Evolutionary conservation across 441 rosid genomes (phyloP), one percentile per base, ranked within the genome.

Genomic region (Pelargonium cotyledonis): DNA sequence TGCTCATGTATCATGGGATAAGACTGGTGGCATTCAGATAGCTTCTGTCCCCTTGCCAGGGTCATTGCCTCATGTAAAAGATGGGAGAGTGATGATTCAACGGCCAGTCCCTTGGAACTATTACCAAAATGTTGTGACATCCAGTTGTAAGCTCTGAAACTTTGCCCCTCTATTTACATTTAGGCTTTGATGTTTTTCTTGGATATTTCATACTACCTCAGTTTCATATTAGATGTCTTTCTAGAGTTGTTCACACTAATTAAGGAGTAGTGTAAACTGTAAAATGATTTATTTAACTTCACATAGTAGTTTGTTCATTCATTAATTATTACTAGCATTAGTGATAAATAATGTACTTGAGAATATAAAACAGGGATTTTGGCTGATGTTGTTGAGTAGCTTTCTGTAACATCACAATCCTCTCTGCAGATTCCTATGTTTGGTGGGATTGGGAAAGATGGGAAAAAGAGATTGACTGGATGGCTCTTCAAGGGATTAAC

Each of bases 391-490:
- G 23, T 26, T 80, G 16, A 70, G 46, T 60, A 43, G n/a, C 65
- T 66, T 66, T 49, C 40, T 63, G 38, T 57, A 53, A 71, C 66
- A 64, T 67, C 71, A 70, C 35, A 53, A 77, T 73, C 44, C 68
- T 80, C 44, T 71, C 69, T 71, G 60, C 80, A 92, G 99, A 95
- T 83, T 92, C 98, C 14, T 92, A 82, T 76, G 95, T 88, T 73
- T 95, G 99, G 97, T 95, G 99, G 99, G 86, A 80, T 38, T 92
- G 99, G 98, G 81, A 82, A 72, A 83, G 92, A 84, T 95, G 99
- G 99, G 91, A 92, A 81, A 92, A 86, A 80, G 99, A 95, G 85
- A 85, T 89, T 82, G 99, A 95, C 78, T 95, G 98, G 98, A 92
- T 95, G 98, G 97, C 98, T 71, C 83, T 95, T 78, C 96, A 95